Evolutionary conservation across 192 early-diverging fungal species (phyloP).

Genomic region (Linnemannia elongata): DNA sequence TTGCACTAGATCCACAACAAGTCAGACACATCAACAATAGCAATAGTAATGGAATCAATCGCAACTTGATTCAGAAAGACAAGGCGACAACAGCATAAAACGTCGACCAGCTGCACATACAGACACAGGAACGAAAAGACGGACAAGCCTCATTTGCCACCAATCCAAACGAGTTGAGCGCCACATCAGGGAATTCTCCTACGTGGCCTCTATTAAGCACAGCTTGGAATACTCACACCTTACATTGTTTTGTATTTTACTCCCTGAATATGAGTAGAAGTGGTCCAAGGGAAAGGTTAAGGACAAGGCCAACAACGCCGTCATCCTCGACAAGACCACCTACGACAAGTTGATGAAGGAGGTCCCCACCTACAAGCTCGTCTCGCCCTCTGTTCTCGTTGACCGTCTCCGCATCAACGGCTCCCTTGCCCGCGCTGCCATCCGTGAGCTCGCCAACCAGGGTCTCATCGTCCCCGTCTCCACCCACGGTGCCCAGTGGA

Average conservation of each 20-base stretch:
- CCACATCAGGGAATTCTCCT: too few relatives aligned
- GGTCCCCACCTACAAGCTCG: slow-evolving; percentile 98
- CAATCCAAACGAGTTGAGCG: too few relatives aligned
- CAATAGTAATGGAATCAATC: too few relatives aligned
- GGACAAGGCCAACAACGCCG: slow-evolving; percentile 99
- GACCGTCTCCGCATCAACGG: slow-evolving; percentile 98
- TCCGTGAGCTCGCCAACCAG: slow-evolving; percentile 53
- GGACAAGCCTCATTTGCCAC: too few relatives aligned
- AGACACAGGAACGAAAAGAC: too few relatives aligned
- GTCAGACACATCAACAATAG: too few relatives aligned
- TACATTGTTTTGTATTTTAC: background rate
- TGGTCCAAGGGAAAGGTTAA: slow-evolving; percentile 99
- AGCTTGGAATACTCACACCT: background rate
- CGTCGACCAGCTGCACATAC: too few relatives aligned
- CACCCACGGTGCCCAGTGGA: slow-evolving; percentile 89
- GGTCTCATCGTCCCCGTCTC: slow-evolving; percentile 93
- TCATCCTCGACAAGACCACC: slow-evolving; percentile 94
- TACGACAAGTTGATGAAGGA: slow-evolving; percentile 99
- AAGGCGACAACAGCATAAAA: too few relatives aligned
- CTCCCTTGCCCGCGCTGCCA: slow-evolving; percentile 86
- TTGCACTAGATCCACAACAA: too few relatives aligned
- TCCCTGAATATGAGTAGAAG: slow-evolving; percentile 75
- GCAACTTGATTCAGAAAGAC: too few relatives aligned
- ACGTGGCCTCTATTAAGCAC: too few relatives aligned
- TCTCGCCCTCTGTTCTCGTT: slow-evolving; percentile 96